Conservation (phyloP, 2,329 filamentous ascomycete species). For the Colletotrichum sp. region DNA sequence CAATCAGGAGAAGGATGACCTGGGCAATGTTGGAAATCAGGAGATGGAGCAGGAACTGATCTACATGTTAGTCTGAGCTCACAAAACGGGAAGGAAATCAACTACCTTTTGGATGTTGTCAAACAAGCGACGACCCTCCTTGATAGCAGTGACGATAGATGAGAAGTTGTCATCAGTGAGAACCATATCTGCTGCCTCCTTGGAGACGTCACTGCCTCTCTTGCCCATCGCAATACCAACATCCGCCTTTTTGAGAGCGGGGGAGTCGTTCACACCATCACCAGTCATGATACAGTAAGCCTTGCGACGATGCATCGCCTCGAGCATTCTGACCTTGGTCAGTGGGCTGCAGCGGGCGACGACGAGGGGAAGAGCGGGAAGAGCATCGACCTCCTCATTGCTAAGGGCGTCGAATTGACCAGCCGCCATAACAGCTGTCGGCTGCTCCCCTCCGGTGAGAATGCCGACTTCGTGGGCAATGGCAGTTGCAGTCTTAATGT, state of each 20-base stretch:
- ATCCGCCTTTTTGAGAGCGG: conserved; percentile 74
- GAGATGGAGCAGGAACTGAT: conserved; percentile 66
- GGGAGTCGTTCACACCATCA: conserved; percentile 77
- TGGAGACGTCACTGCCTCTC: conserved; percentile 74
- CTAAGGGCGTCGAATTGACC: conserved; percentile 66
- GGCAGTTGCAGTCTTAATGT: conserved; percentile 69
- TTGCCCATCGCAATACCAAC: conserved; percentile 79
- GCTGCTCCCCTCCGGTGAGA: conserved; percentile 44
- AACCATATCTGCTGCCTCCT: conserved; percentile 87
- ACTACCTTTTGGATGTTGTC: conserved; percentile 76
- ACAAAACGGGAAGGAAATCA: conserved; percentile 3
- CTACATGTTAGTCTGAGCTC: background rate
- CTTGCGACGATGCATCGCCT: conserved; percentile 72
- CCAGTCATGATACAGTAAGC: conserved; percentile 78
- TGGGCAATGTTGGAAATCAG: conserved; percentile 75
- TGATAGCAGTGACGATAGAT: conserved; percentile 75
- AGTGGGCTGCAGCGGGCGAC: conserved; percentile 72
- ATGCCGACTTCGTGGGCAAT: conserved; percentile 72
- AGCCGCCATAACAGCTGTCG: conserved; percentile 63
- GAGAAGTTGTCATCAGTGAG: conserved; percentile 90
- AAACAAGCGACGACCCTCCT: conserved; percentile 72
- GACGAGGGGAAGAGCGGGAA: conserved; percentile 68
- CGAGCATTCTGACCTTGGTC: conserved; percentile 78
- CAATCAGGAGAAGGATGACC: conserved; percentile 71
- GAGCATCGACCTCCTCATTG: conserved; percentile 65